A percentile compares a stretch with the other conserved stretches of the same genome.
phyloP scores from a whole-genome alignment of 139 green algal genomes.

The Chlorella sorokiniana region DNA sequence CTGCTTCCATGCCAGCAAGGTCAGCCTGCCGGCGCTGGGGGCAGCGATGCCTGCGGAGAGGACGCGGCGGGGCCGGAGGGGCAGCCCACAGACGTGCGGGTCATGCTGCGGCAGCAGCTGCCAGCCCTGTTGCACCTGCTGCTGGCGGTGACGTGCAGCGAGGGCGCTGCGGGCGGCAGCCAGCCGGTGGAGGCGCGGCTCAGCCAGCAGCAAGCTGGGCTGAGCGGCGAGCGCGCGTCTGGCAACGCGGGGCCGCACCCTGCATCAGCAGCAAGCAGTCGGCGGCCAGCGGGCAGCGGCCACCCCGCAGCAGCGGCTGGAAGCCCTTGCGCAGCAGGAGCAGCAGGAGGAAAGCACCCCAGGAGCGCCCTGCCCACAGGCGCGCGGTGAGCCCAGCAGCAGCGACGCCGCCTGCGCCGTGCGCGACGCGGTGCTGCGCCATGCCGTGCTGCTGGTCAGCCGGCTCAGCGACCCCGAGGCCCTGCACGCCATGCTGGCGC shows the following conservation, averaged over 20 bases:
- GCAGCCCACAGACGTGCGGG: conserved; percentile 5
- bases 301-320: not conserved
- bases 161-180: not conserved
- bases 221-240: not conserved
- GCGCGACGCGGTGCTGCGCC: conserved; percentile 3
- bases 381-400: not conserved
- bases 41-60: not conserved
- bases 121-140: conserved; percentile 15
- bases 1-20: conserved; percentile 18
- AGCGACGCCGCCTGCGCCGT: not conserved
- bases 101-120: conserved; percentile 19
- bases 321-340: not conserved
- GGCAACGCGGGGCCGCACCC: not conserved
- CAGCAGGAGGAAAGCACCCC: too few relatives aligned
- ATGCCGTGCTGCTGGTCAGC: conserved; percentile 25
- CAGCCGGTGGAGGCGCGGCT: not conserved
- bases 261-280: conserved; percentile 23
- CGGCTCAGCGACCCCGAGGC: conserved; percentile 1
- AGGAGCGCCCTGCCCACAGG: too few relatives aligned
- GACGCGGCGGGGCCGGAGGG: not conserved
- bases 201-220: too few relatives aligned
- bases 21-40: not conserved
- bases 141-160: not conserved
- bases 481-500: conserved; percentile 13
- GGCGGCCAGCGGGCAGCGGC: not conserved